These are phyloP conservation scores for Alternaria gansuensis DNA, from an alignment of 2,329 filamentous ascomycete species.

Conservation along the genomic window DNA sequence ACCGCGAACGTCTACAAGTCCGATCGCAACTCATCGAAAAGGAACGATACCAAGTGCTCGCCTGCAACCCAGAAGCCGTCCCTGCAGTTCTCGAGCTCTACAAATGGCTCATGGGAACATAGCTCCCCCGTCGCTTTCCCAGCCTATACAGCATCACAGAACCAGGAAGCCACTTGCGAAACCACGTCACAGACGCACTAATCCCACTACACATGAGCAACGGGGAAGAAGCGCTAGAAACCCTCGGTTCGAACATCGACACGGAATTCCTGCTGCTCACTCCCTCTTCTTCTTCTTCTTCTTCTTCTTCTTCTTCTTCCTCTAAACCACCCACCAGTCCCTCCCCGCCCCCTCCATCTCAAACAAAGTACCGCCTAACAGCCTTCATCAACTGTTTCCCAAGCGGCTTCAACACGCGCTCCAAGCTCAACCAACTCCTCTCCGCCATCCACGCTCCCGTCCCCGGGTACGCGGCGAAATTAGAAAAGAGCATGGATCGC, in stretches of 20 bases:
- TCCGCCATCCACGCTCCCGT: slow-evolving; percentile 67
- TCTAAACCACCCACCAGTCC: no score
- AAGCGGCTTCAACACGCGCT: slow-evolving; percentile 64
- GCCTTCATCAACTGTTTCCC: slow-evolving; percentile 67
- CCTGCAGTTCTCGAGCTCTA: slow-evolving; percentile 66
- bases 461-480: slow-evolving; percentile 64
- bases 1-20: slow-evolving; percentile 61
- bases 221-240: slow-evolving; percentile 56
- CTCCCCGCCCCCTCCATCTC: slow-evolving; percentile 37
- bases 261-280: slow-evolving; percentile 67
- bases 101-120: slow-evolving; percentile 61
- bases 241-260: slow-evolving; percentile 64
- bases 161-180: slow-evolving; percentile 48
- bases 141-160: slow-evolving; percentile 58
- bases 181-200: slow-evolving; percentile 56
- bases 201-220: slow-evolving; percentile 53
- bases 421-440: slow-evolving; percentile 64
- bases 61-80: slow-evolving; percentile 48
- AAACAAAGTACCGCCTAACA: slow-evolving; percentile 62
- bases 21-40: slow-evolving; percentile 59
- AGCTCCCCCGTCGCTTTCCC: slow-evolving; percentile 67
- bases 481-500: slow-evolving; percentile 68
- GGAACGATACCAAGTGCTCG: slow-evolving; percentile 55
- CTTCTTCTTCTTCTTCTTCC: slow-evolving; percentile 27
- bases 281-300: background rate